Evolutionary conservation across 2,329 filamentous ascomycete species (phyloP), one percentile per base, ranked within the genome.

Genomic region (Fusarium duplospermum): DNA sequence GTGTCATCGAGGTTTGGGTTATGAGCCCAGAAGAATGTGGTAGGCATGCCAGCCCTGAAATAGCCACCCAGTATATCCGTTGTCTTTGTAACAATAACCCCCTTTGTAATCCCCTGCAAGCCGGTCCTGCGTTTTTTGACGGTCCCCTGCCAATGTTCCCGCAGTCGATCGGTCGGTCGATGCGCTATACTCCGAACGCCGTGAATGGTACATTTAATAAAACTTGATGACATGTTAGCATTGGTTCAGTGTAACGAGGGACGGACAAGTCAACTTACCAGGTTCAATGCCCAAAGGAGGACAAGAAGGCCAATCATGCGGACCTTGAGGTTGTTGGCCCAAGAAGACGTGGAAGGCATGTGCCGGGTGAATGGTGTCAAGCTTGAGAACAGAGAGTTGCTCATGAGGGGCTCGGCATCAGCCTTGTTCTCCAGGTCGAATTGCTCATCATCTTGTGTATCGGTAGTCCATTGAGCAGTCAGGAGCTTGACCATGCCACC

Each of bases 401-500:
- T 64, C 33, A 75, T 75, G 10, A 75, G 36, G 20, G 72, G 72
- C 22, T 75, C 72, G 2, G 66, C 52, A 8, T 75, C 72, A 40
- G 61, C 72, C 70, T 75, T 75, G n/a, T 61, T 63, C 63, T 75
- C 72, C 2, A 75, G 20, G 13, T 75, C 72, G 14, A 62, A 68
- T 3, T 58, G 33, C 6, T 64, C 52, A 16, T 75, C 69, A 0
- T 73, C 62, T 4, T 73, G 47, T 18, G 69, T 57, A 4, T 67
- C 54, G 0, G 61, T 42, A 4, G 47, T 60, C 72, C 72, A 75
- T 4, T 76, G 59, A 16, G 56, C 64, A 2, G 73, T 75, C 62
- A 76, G 16, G 5, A 75, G 62, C 56, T 76, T 75, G 36, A 75
- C 73, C 61, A 75, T 35, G 4, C 73, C 73, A 36, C 73, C 73